These are phyloP conservation scores for Papiliotrema laurentii DNA, from an alignment of 1,284 basidiomycete genomes.

Conservation along the genomic window DNA sequence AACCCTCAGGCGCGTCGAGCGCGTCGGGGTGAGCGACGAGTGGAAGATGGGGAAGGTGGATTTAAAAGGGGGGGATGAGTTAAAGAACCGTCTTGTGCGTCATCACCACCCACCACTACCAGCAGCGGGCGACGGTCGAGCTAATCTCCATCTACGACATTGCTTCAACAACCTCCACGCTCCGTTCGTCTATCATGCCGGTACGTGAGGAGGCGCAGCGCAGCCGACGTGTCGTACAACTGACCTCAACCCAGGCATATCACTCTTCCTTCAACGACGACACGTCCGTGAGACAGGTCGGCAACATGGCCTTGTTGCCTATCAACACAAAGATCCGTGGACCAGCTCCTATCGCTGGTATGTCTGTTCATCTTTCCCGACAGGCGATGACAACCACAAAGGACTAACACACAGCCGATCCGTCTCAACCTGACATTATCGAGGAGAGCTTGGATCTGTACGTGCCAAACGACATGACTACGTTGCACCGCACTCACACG, in stretches of 20 bases:
- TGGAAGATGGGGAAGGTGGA: neutral
- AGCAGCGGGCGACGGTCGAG: neutral
- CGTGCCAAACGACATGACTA: constrained; percentile 5
- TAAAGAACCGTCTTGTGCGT: constrained; percentile 9
- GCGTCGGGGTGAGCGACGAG: neutral
- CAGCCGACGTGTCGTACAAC: no score
- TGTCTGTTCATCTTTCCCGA: constrained; percentile 41
- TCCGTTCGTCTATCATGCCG: constrained; percentile 17
- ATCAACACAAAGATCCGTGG: constrained; percentile 88
- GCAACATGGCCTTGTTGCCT: constrained; percentile 86
- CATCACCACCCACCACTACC: neutral
- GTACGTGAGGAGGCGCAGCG: constrained; percentile 5
- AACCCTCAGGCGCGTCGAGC: no score
- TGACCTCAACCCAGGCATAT: constrained; percentile 74
- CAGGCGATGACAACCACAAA: neutral
- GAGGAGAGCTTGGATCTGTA: constrained; percentile 90
- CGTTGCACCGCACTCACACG: neutral
- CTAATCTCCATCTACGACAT: neutral
- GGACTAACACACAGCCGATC: constrained; percentile 56
- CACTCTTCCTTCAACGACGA: constrained; percentile 93
- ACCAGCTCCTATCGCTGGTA: constrained; percentile 67
- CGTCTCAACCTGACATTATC: constrained; percentile 78
- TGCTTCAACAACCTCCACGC: neutral
- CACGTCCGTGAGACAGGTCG: constrained; percentile 72
- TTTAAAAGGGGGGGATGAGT: neutral